Evolutionary conservation across 2,329 filamentous ascomycete genomes (phyloP).

Genomic region (Pseudocercospora eumusae): DNA sequence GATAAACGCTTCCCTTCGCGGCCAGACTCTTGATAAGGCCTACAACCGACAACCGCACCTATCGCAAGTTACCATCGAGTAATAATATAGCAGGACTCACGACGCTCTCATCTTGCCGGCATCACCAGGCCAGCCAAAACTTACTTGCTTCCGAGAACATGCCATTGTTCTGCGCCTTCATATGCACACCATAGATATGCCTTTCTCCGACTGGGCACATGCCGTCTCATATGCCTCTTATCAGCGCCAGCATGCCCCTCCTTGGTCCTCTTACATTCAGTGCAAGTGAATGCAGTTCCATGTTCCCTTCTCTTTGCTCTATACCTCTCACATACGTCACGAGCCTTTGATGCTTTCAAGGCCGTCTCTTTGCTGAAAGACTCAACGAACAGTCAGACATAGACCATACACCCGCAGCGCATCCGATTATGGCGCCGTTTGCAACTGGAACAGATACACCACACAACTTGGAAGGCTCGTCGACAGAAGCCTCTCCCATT

Average conservation of each 20-base stretch:
- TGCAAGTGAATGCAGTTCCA: neutral
- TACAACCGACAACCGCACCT: neutral
- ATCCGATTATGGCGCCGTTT: constrained; percentile 34
- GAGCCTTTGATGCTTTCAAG: neutral
- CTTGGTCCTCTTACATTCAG: neutral
- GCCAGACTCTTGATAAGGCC: constrained; percentile 1
- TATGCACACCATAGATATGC: constrained; percentile 10
- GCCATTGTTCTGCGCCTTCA: constrained; percentile 19
- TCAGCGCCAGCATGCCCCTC: constrained; percentile 18
- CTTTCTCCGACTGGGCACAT: constrained; percentile 22
- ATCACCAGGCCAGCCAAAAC: neutral
- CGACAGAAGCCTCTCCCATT: constrained; percentile 22
- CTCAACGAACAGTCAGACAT: neutral
- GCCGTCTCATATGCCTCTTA: constrained; percentile 18
- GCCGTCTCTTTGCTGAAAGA: neutral
- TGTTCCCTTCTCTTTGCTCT: neutral
- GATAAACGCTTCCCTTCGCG: neutral
- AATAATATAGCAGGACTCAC: constrained; percentile 13
- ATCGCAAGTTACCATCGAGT: constrained; percentile 28
- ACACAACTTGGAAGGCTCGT: constrained; percentile 25
- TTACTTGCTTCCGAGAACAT: constrained; percentile 3
- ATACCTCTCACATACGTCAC: neutral
- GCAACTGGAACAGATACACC: constrained; percentile 35
- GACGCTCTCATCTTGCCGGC: neutral
- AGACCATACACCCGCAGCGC: neutral